Conservation (phyloP, 306 rosid genomes). For the Dalbergia cochinchinensis region DNA sequence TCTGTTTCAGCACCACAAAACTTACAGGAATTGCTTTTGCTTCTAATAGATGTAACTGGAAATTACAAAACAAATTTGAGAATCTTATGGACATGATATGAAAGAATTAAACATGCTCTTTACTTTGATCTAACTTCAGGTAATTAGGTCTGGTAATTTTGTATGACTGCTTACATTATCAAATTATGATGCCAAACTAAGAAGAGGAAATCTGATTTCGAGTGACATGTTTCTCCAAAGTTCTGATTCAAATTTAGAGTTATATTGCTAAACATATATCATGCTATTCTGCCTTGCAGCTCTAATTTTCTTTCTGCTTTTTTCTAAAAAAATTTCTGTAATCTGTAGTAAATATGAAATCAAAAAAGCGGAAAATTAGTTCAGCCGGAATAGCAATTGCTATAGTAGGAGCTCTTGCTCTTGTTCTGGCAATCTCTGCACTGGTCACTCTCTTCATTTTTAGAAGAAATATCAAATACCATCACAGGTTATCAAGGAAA, state of each 20-base stretch:
- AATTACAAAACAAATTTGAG: slow-evolving; percentile 5
- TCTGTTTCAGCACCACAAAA: background rate
- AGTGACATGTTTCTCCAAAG: slow-evolving; percentile 15
- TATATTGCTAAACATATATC: background rate
- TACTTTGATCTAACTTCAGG: too few species aligned
- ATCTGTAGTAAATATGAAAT: slow-evolving; percentile 41
- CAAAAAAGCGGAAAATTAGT: slow-evolving; percentile 40
- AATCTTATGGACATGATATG: background rate
- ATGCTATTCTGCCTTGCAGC: slow-evolving; percentile 1
- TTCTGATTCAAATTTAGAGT: background rate
- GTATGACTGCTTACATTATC: background rate
- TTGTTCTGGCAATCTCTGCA: slow-evolving; percentile 56
- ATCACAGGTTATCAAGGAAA: slow-evolving; percentile 56
- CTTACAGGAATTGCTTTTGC: too few species aligned
- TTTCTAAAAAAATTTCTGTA: slow-evolving; percentile 8
- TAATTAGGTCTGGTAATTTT: too few species aligned
- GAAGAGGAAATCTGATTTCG: slow-evolving; percentile 6
- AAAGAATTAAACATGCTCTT: background rate
- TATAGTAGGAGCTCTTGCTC: slow-evolving; percentile 58
- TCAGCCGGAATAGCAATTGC: slow-evolving; percentile 51
- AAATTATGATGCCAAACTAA: background rate
- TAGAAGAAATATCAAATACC: slow-evolving; percentile 55
- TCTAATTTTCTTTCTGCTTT: slow-evolving; percentile 29
- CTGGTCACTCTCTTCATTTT: slow-evolving; percentile 51
- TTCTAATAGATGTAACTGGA: background rate